phyloP scores from a whole-genome alignment of 2,329 filamentous ascomycete genomes.

The Truncatella angustata region DNA sequence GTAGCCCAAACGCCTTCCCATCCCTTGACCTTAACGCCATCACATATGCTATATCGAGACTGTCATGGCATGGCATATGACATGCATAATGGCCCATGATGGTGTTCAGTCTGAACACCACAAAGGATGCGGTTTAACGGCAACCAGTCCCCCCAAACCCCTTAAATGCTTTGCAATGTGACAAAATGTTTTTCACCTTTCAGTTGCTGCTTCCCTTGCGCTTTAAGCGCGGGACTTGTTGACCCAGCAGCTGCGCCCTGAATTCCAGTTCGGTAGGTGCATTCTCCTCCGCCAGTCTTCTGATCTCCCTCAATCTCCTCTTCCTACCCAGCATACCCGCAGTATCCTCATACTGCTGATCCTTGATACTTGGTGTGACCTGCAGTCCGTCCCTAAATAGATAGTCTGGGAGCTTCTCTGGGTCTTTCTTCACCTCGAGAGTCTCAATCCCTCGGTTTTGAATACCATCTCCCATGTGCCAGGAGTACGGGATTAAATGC shows the following conservation, averaged over 20 bases:
- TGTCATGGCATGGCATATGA: too few species aligned
- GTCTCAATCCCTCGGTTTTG: slow-evolving; percentile 36
- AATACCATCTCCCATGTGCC: slow-evolving; percentile 61
- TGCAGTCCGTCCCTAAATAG: slow-evolving; percentile 52
- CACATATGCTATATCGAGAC: too few species aligned
- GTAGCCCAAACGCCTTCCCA: too few species aligned
- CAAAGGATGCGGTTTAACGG: too few species aligned
- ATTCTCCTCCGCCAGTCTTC: slow-evolving; percentile 41
- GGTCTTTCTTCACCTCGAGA: slow-evolving; percentile 15
- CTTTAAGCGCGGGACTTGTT: slow-evolving; percentile 11
- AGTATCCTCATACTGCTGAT: slow-evolving; percentile 49
- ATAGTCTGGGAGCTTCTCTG: slow-evolving; percentile 41
- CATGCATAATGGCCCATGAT: too few species aligned
- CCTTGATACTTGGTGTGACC: slow-evolving; percentile 56
- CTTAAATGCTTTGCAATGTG: too few species aligned
- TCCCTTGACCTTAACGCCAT: too few species aligned
- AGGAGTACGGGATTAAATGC: slow-evolving; percentile 53
- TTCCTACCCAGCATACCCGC: slow-evolving; percentile 43
- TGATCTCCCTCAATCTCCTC: slow-evolving; percentile 41
- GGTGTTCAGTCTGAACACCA: too few species aligned
- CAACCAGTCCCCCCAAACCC: too few species aligned
- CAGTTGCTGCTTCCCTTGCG: too few species aligned
- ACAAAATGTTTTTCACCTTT: too few species aligned
- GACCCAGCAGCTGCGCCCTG: slow-evolving; percentile 23
- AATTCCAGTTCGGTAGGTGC: slow-evolving; percentile 40